Evolutionary conservation across 1,284 basidiomycete genomes (phyloP), one percentile per base, ranked within the genome.

Genomic region (Malassezia sp.): DNA sequence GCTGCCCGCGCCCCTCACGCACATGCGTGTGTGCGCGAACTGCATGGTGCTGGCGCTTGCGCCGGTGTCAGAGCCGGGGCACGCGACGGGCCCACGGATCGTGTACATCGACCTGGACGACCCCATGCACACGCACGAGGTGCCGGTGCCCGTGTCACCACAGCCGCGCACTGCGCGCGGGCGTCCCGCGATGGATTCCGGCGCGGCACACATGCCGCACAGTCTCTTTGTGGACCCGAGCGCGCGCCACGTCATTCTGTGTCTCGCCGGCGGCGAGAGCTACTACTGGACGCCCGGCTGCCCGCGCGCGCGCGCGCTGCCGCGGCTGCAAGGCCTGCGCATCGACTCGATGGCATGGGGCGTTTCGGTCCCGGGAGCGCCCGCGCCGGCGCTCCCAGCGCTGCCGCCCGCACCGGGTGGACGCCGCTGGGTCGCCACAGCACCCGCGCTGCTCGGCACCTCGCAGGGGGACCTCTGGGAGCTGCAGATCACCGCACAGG

Each of bases 281-380:
- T 96, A 85, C 80, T 96, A 97, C 71, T 75, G 65, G 67, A 55
- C 55, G 1, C 54, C 56, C n/a, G 53, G 57, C 9, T 64, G 66
- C 60, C 56, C 54, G 22, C 60, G 55, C 27, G 65, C 67, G 1
- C 52, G 59, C 14, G 34, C 54, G 2, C 36, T 70, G 10, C 52
- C 53, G 5, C 78, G 79, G 15, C 82, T 90, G 68, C 83, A 86
- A 67, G 84, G 89, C 74, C 76, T 85, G 58, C 52, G 67, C 38
- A 82, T 96, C 54, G 86, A 90, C 62, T 83, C 85, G 52, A 76
- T 95, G n/a, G 85, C 85, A 0, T 96, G 91, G 91, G 88, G 89
- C 61, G 47, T 24, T 4, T 9, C 17, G 3, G 36, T 21, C 11
- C 9, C 21, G 8, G 17, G 17, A n/a, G 22, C 37, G 9, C 34